Percentiles rank a stretch among this genome's conserved stretches.
These are phyloP conservation scores for Agaricus sinodeliciosus DNA, from an alignment of 768 basidiomycete genomes.

Conservation along the genomic window DNA sequence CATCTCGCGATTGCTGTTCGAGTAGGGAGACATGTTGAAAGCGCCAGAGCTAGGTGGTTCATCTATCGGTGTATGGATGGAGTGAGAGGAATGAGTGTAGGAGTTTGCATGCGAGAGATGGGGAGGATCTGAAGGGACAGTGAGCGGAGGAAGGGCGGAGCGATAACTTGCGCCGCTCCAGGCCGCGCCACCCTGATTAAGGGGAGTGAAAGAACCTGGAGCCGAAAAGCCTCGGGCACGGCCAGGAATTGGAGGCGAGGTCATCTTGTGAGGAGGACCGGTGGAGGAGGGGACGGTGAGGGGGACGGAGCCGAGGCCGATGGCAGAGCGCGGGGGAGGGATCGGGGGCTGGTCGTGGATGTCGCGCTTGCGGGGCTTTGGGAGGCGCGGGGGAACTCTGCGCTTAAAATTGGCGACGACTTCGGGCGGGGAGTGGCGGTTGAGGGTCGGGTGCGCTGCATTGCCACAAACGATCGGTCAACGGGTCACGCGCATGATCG, in stretches of 20 bases:
- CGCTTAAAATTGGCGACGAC: conserved; percentile 94
- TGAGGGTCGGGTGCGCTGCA: conserved; percentile 85
- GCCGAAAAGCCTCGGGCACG: conserved; percentile 78
- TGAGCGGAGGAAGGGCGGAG: conserved; percentile 70
- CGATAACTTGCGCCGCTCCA: conserved; percentile 60
- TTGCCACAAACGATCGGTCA: conserved; percentile 6
- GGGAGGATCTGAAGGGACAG: conserved; percentile 71
- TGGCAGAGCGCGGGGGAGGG: conserved; percentile 71
- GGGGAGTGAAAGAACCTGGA: conserved; percentile 72
- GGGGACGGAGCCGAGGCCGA: conserved; percentile 62
- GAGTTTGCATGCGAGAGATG: conserved; percentile 46
- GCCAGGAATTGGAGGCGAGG: conserved; percentile 35
- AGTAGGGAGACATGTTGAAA: conserved; percentile 39
- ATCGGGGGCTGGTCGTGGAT: conserved; percentile 61
- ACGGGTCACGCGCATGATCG: conserved; percentile 10
- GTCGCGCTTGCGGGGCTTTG: conserved; percentile 81
- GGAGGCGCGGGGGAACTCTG: conserved; percentile 87
- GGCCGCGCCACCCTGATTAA: conserved; percentile 48
- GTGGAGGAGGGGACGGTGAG: conserved; percentile 53
- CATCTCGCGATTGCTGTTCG: conserved; percentile 34
- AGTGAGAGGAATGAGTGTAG: conserved; percentile 52
- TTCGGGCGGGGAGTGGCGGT: conserved; percentile 83
- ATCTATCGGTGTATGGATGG: conserved; percentile 58
- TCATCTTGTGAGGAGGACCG: conserved; percentile 32
- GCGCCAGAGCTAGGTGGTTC: conserved; percentile 51